Conservation (phyloP, 306 rosid genomes). For the Glycine soja region DNA sequence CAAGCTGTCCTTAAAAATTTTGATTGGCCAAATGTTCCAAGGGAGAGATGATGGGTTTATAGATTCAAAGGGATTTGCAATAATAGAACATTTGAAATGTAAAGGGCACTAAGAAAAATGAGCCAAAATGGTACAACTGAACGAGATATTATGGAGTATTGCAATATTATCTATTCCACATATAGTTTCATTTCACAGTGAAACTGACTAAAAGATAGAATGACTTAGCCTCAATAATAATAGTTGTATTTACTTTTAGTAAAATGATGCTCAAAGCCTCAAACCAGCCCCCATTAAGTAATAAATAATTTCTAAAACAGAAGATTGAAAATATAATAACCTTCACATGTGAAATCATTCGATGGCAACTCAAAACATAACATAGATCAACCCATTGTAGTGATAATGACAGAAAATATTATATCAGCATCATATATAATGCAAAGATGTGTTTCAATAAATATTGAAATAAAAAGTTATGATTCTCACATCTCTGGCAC, state of each 20-base stretch:
- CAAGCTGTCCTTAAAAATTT: neutral
- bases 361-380: constrained; percentile 3
- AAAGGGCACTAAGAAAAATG: neutral
- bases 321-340: constrained; percentile 26
- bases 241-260: no score
- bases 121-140: neutral
- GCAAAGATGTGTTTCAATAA: neutral
- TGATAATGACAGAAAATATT: constrained; percentile 25
- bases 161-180: constrained; percentile 14
- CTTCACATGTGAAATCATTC: neutral
- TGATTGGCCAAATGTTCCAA: neutral
- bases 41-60: neutral
- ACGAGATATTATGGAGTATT: neutral
- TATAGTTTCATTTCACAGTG: neutral
- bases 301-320: constrained; percentile 8
- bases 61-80: neutral
- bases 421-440: neutral
- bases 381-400: neutral
- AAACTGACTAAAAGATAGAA: neutral
- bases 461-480: neutral
- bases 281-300: neutral
- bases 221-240: no score
- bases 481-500: neutral
- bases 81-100: no score
- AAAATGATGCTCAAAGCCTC: constrained; percentile 17